Evolutionary conservation across 192 early-diverging fungal genomes (phyloP).

Genomic region (Rhizoclosmatium sp.): DNA sequence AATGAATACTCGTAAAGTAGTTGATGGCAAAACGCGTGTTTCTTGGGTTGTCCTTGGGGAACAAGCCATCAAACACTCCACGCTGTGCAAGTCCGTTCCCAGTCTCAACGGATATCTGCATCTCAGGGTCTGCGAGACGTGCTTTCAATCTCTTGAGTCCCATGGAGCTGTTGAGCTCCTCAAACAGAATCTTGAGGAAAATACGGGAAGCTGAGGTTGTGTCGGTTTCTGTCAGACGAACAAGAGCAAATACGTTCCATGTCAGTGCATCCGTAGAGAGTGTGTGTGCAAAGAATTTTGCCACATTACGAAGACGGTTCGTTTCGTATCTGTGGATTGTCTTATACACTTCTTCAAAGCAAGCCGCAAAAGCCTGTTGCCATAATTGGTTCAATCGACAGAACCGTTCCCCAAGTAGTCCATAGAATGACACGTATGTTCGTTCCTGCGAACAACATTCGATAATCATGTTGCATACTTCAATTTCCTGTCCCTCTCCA

Average conservation of each 20-base stretch:
- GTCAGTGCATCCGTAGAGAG: constrained; percentile 83
- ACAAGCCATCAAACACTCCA: constrained; percentile 86
- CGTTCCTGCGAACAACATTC: constrained; percentile 96
- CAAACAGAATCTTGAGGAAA: constrained; percentile 94
- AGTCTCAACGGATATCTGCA: constrained; percentile 60
- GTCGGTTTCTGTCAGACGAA: constrained; percentile 92
- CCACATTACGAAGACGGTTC: constrained; percentile 91
- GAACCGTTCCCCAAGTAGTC: constrained; percentile 92
- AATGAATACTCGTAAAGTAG: constrained; percentile 93
- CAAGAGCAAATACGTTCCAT: constrained; percentile 81
- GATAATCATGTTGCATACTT: constrained; percentile 95
- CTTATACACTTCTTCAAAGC: constrained; percentile 86
- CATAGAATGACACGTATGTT: constrained; percentile 93
- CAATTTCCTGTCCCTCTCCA: constrained; percentile 85
- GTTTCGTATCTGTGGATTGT: constrained; percentile 94
- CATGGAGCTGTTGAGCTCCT: constrained; percentile 84
- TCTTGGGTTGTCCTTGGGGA: constrained; percentile 88
- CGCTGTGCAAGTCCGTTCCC: constrained; percentile 45
- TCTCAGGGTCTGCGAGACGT: constrained; percentile 70
- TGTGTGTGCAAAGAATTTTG: constrained; percentile 89
- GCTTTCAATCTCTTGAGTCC: constrained; percentile 80
- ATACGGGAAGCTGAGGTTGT: constrained; percentile 97
- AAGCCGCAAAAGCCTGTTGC: constrained; percentile 78
- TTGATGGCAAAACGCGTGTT: constrained; percentile 97
- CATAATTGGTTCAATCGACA: constrained; percentile 83